phyloP scores from a whole-genome alignment of 78 protist species.

The Ministeria vibrans region DNA sequence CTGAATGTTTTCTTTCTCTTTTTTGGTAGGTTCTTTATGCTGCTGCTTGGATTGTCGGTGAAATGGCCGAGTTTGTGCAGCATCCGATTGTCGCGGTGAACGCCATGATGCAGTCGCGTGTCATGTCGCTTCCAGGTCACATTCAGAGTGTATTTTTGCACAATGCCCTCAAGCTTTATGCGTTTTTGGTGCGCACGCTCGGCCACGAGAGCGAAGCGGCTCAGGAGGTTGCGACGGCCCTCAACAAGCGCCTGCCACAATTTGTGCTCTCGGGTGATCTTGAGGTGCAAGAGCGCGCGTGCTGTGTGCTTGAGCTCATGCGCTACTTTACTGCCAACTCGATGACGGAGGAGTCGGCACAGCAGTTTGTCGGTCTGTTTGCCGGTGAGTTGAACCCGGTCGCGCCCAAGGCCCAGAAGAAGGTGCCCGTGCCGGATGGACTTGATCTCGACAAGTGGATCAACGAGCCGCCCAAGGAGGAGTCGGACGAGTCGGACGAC shows the following conservation, averaged over 20 bases:
- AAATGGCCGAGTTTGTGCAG: conserved; percentile 35
- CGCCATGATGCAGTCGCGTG: conserved; percentile 56
- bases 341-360: not conserved
- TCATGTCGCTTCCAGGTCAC: conserved; percentile 59
- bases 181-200: conserved; percentile 10
- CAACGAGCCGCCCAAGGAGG: conserved; percentile 15
- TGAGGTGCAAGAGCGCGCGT: conserved; percentile 85
- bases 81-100: conserved; percentile 8
- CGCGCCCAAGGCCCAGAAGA: conserved; percentile 74
- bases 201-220: not conserved
- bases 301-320: not conserved
- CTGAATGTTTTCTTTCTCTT: not conserved
- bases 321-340: not conserved
- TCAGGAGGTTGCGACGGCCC: not conserved
- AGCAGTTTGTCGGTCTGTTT: conserved; percentile 38
- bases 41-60: conserved; percentile 85
- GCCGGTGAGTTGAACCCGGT: conserved; percentile 73
- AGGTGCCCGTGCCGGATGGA: conserved; percentile 54
- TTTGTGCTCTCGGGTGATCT: conserved; percentile 46
- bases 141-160: conserved; percentile 69
- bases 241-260: conserved; percentile 18
- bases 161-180: conserved; percentile 64
- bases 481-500: not conserved
- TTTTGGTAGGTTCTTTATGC: conserved; percentile 55
- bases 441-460: conserved; percentile 14